A percentile compares a stretch with the other conserved stretches of the same genome.
phyloP scores from a whole-genome alignment of 352 stramenopile species.

The Pythium coloratum region DNA sequence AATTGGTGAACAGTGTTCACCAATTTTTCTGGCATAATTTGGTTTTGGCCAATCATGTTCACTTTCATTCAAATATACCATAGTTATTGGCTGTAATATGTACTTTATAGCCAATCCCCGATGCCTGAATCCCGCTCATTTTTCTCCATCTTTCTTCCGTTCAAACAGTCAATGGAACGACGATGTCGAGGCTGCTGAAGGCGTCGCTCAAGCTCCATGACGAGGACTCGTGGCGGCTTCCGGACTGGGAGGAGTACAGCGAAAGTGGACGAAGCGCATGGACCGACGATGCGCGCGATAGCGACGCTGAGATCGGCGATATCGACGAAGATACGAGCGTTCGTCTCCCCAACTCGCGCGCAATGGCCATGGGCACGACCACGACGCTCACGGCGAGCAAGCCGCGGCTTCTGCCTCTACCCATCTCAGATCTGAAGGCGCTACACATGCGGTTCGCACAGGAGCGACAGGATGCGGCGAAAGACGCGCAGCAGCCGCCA shows the following conservation, averaged over 20 bases:
- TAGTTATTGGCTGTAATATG: no score
- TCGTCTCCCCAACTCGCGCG: not conserved
- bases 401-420: conserved; percentile 5
- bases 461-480: conserved; percentile 29
- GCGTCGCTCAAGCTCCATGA: conserved; percentile 22
- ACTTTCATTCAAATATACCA: not conserved
- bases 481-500: conserved; percentile 1
- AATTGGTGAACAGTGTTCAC: not conserved
- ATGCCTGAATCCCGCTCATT: conserved; percentile 13
- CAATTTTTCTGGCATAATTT: no score
- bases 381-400: conserved; percentile 24
- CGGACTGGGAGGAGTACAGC: conserved; percentile 59
- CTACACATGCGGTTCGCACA: conserved; percentile 37
- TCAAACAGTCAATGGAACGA: conserved; percentile 12
- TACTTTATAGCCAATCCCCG: conserved; percentile 10
- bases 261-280: conserved; percentile 33
- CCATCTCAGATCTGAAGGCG: conserved; percentile 25
- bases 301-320: conserved; percentile 15
- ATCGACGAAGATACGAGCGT: conserved; percentile 9
- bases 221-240: conserved; percentile 42
- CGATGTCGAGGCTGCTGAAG: conserved; percentile 3
- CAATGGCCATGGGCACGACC: conserved; percentile 10
- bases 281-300: conserved; percentile 15
- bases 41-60: not conserved
- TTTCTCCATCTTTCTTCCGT: not conserved